phyloP scores from a whole-genome alignment of 306 rosid genomes.

The Glycyrrhiza uralensis region DNA sequence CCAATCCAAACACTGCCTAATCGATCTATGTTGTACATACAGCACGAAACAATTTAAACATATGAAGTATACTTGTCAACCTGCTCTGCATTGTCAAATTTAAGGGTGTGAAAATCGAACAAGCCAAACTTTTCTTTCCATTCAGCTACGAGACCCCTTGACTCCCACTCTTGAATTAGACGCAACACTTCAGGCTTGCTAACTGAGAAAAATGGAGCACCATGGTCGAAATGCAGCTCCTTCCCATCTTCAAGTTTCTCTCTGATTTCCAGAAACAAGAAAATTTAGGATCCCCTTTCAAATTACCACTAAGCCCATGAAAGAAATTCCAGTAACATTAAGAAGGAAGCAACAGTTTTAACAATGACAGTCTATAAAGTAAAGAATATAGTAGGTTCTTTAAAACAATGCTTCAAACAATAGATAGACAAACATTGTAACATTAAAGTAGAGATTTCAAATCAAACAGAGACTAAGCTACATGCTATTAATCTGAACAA shows the following conservation, averaged over 20 bases:
- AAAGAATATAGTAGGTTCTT: background rate
- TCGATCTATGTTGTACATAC: background rate
- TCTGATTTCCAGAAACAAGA: conserved; percentile 26
- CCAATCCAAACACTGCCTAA: background rate
- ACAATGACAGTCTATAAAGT: background rate
- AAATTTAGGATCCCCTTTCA: conserved; percentile 14
- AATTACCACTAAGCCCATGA: background rate
- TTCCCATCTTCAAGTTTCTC: conserved; percentile 81
- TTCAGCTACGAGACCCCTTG: conserved; percentile 68
- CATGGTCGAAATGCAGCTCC: conserved; percentile 83
- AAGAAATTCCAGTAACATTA: background rate
- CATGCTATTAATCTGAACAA: background rate
- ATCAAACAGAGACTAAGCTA: background rate
- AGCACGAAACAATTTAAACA: background rate
- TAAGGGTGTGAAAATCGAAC: conserved; percentile 56
- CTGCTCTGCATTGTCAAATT: conserved; percentile 58
- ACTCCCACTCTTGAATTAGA: conserved; percentile 76
- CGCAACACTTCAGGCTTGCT: conserved; percentile 47
- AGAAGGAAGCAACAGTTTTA: background rate
- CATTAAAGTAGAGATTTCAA: background rate
- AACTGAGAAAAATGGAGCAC: conserved; percentile 79
- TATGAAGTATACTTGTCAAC: conserved; percentile 32
- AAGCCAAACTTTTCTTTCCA: conserved; percentile 76
- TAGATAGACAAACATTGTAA: background rate
- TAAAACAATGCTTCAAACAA: background rate